Percentiles rank a stretch among this genome's conserved stretches.
phyloP scores from a whole-genome alignment of 2,329 filamentous ascomycete genomes.

The Epichloe elymi region DNA sequence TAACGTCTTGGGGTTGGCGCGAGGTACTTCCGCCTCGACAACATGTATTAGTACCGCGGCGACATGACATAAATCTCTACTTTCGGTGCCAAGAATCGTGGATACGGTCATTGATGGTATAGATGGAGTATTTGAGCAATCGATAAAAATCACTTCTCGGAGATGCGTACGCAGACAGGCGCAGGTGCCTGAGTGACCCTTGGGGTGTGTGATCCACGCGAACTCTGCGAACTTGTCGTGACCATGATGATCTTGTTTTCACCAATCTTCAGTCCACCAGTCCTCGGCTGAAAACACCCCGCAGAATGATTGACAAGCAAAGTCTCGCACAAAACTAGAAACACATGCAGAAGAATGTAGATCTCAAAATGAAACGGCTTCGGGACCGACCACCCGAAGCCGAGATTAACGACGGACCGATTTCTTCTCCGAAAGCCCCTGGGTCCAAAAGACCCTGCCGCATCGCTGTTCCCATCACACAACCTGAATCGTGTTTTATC shows the following conservation, averaged over 20 bases:
- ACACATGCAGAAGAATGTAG: slow-evolving; percentile 28
- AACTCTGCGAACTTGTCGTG: too few species aligned
- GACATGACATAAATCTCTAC: slow-evolving; percentile 1
- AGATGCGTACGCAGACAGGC: too few species aligned
- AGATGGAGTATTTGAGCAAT: neutral
- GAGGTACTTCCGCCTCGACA: slow-evolving; percentile 4
- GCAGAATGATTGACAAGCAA: neutral
- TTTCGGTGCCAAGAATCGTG: neutral
- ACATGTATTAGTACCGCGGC: slow-evolving; percentile 11
- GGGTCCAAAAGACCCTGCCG: slow-evolving; percentile 23
- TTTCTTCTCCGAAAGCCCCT: slow-evolving; percentile 34
- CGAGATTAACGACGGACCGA: slow-evolving; percentile 46
- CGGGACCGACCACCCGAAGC: slow-evolving; percentile 33
- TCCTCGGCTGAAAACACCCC: too few species aligned
- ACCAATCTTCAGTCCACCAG: too few species aligned
- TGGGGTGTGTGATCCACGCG: too few species aligned
- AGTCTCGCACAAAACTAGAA: neutral
- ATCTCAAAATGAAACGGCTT: slow-evolving; percentile 46
- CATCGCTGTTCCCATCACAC: slow-evolving; percentile 14
- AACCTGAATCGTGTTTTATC: neutral
- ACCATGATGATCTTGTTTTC: too few species aligned
- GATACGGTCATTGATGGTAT: neutral
- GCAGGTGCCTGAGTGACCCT: too few species aligned
- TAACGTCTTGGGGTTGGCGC: too few species aligned
- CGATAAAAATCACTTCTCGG: neutral